Conservation (phyloP, 805 yeast species). For the Blastobotrys chiropterorum region DNA sequence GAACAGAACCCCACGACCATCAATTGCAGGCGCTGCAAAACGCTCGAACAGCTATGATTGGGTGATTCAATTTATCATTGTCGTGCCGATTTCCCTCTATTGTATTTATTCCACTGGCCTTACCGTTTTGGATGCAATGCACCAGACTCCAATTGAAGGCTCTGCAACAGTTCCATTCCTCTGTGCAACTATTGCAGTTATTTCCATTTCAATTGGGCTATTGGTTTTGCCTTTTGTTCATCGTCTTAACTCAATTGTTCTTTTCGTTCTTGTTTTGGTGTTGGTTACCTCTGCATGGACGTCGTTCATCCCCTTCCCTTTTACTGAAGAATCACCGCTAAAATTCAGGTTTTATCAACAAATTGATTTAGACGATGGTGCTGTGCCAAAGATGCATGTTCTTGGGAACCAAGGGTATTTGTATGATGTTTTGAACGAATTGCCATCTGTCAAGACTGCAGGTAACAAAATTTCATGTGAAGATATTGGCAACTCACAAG, state of each 20-base stretch:
- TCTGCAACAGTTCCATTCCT: slow-evolving; percentile 37
- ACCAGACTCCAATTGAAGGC: slow-evolving; percentile 69
- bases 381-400: slow-evolving; percentile 39
- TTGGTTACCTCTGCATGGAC: slow-evolving; percentile 34
- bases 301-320: slow-evolving; percentile 44
- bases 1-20: neutral
- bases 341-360: slow-evolving; percentile 66
- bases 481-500: slow-evolving; percentile 40
- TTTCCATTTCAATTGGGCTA: slow-evolving; percentile 34
- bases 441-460: slow-evolving; percentile 54
- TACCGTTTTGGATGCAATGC: slow-evolving; percentile 55
- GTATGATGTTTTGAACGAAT: slow-evolving; percentile 42
- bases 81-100: slow-evolving; percentile 60
- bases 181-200: slow-evolving; percentile 31
- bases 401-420: slow-evolving; percentile 48
- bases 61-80: slow-evolving; percentile 63
- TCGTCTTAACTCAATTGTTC: slow-evolving; percentile 52
- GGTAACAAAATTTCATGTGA: slow-evolving; percentile 28
- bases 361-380: slow-evolving; percentile 40
- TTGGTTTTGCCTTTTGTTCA: slow-evolving; percentile 66
- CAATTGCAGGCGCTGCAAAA: neutral
- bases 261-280: slow-evolving; percentile 35
- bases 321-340: slow-evolving; percentile 55
- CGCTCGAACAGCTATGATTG: slow-evolving; percentile 55
- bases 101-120: slow-evolving; percentile 50